Percentiles rank a stretch among this genome's conserved stretches.
These are phyloP conservation scores for Debaryomyces sp. DNA, from an alignment of 1,139 yeast species.

Conservation along the genomic window DNA sequence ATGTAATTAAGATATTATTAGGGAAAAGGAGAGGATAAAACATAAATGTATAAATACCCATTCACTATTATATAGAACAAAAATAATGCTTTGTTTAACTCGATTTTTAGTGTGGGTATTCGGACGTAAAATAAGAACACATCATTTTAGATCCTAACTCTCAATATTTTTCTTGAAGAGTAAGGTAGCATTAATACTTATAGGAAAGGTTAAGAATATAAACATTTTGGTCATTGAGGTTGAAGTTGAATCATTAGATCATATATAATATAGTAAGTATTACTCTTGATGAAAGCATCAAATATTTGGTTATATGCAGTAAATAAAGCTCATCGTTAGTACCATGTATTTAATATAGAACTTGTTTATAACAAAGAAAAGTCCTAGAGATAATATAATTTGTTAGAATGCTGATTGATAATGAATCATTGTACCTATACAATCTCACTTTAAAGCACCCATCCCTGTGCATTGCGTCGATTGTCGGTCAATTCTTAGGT, in stretches of 20 bases:
- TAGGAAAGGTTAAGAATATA: too few relatives aligned
- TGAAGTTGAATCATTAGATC: too few relatives aligned
- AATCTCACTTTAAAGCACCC: constrained; percentile 67
- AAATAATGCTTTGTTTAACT: too few relatives aligned
- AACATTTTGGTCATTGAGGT: too few relatives aligned
- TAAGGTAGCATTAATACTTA: too few relatives aligned
- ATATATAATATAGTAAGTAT: neutral
- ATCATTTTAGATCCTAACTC: too few relatives aligned
- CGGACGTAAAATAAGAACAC: too few relatives aligned
- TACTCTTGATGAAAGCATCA: neutral
- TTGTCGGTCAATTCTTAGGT: constrained; percentile 72
- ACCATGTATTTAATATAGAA: neutral
- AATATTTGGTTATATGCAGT: neutral
- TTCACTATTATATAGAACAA: neutral
- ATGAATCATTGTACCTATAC: constrained; percentile 58
- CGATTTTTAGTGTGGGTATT: too few relatives aligned
- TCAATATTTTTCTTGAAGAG: too few relatives aligned
- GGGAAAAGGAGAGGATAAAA: too few relatives aligned
- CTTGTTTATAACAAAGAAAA: neutral
- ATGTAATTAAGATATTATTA: too few relatives aligned
- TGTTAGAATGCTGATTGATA: constrained; percentile 15
- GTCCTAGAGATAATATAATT: neutral
- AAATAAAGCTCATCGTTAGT: neutral
- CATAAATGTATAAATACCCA: neutral
- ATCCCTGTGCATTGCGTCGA: constrained; percentile 52